A percentile compares a stretch with the other conserved stretches of the same genome.
Evolutionary conservation across 2,329 filamentous ascomycete species (phyloP).

Genomic region (Cladosporium cucumerinum): DNA sequence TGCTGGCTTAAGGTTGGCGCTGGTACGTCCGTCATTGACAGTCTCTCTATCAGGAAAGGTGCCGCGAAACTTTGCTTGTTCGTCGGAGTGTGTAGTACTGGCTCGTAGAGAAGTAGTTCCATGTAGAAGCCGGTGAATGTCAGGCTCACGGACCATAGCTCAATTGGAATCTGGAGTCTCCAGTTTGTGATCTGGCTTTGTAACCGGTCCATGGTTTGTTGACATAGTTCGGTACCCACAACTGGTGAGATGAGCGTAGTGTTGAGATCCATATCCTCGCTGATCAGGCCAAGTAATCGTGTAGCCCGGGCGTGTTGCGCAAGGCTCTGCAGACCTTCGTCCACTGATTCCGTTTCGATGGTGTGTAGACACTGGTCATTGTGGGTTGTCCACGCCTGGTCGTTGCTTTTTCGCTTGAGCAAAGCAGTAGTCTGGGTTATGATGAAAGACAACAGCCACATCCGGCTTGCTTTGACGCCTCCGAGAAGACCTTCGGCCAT

Average conservation of each 20-base stretch:
- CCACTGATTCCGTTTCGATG: conserved; percentile 19
- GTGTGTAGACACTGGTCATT: conserved; percentile 25
- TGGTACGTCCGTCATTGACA: conserved; percentile 30
- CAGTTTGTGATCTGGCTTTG: conserved; percentile 26
- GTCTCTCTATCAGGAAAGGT: conserved; percentile 29
- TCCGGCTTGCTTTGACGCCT: conserved; percentile 18
- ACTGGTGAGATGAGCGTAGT: conserved; percentile 17
- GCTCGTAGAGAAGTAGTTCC: conserved; percentile 30
- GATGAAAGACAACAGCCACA: conserved; percentile 24
- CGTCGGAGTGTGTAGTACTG: conserved; percentile 29
- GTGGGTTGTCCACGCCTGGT: conserved; percentile 23
- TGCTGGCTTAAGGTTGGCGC: conserved; percentile 24
- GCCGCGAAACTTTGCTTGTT: conserved; percentile 32
- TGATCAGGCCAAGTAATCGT: conserved; percentile 26
- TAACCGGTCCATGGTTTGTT: conserved; percentile 22
- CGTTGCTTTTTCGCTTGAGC: conserved; percentile 19
- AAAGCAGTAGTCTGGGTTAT: conserved; percentile 18
- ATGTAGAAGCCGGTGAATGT: conserved; percentile 28
- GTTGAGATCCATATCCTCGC: conserved; percentile 22
- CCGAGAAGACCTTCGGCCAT: background rate
- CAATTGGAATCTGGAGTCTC: conserved; percentile 24
- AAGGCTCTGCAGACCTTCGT: conserved; percentile 17
- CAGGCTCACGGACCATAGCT: conserved; percentile 20
- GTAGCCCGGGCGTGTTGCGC: conserved; percentile 28
- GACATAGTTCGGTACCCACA: conserved; percentile 22